A percentile compares a stretch with the other conserved stretches of the same genome.
These are phyloP conservation scores for Colletotrichum cordylinicola DNA, from an alignment of 2,329 filamentous ascomycete genomes.

Conservation along the genomic window DNA sequence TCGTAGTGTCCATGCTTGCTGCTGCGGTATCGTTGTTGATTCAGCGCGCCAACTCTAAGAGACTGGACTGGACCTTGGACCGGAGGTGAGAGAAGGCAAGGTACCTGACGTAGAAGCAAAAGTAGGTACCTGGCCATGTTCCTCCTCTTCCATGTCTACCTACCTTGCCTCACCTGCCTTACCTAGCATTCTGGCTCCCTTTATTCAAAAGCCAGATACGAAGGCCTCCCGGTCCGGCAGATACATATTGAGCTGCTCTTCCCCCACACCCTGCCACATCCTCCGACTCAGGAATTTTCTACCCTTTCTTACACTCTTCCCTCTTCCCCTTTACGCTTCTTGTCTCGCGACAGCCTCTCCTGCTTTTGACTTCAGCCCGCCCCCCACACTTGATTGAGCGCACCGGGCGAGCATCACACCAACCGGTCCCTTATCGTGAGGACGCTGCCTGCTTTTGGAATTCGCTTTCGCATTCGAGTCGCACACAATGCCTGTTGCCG, in stretches of 20 bases:
- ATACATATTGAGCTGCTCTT: conserved; percentile 22
- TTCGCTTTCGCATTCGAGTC: neutral
- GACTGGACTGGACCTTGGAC: neutral
- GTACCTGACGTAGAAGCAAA: neutral
- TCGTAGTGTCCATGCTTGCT: neutral
- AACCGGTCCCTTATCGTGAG: neutral
- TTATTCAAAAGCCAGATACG: neutral
- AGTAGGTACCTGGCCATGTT: neutral
- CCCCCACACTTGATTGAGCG: neutral
- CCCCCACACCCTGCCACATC: conserved; percentile 12
- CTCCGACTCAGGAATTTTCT: conserved; percentile 17
- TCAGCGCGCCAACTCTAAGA: neutral
- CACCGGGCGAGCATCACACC: neutral
- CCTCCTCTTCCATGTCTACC: neutral
- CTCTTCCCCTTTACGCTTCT: neutral
- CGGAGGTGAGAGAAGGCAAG: neutral
- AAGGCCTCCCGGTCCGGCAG: conserved; percentile 21
- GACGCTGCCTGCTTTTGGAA: neutral
- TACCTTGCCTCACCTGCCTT: neutral
- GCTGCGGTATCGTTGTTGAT: conserved; percentile 1
- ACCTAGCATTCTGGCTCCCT: neutral
- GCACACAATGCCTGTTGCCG: conserved; percentile 75
- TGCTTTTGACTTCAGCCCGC: neutral
- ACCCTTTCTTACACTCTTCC: neutral
- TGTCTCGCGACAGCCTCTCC: neutral